Conservation (phyloP, 176 grass and related monocot genomes). For the Guadua angustifolia region DNA sequence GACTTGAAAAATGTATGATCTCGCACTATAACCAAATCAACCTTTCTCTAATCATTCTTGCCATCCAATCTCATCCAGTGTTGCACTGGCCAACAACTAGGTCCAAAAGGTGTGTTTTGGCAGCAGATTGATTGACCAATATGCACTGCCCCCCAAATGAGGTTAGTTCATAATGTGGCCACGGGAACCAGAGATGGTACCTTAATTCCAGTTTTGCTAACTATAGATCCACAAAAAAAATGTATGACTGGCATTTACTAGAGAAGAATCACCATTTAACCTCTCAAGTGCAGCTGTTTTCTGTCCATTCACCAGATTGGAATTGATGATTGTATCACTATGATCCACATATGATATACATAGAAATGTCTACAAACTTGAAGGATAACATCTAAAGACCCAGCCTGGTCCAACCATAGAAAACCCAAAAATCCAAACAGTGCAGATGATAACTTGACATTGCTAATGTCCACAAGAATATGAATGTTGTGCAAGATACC, state of each 20-base stretch:
- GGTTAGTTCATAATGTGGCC: conserved; percentile 13
- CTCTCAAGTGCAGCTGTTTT: conserved; percentile 2
- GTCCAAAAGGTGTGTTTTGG: conserved; percentile 16
- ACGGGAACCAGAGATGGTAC: neutral
- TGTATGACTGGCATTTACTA: neutral
- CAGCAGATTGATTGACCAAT: conserved; percentile 14
- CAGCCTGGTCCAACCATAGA: conserved; percentile 7
- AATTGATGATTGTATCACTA: conserved; percentile 20
- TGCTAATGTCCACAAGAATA: conserved; percentile 17
- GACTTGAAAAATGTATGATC: conserved; percentile 10
- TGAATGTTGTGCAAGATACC: conserved; percentile 19
- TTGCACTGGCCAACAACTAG: conserved; percentile 17
- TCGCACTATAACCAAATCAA: conserved; percentile 20
- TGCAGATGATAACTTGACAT: conserved; percentile 12
- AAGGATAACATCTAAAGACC: conserved; percentile 26
- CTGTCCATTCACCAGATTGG: conserved; percentile 14
- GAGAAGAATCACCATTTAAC: conserved; percentile 13
- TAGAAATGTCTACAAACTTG: conserved; percentile 20
- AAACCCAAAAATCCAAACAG: conserved; percentile 40
- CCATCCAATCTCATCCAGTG: conserved; percentile 19
- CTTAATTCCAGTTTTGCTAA: conserved; percentile 31
- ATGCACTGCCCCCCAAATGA: conserved; percentile 12
- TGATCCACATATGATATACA: conserved; percentile 26
- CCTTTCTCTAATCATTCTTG: conserved; percentile 17
- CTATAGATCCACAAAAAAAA: conserved; percentile 29